Evolutionary conservation across 176 grass and related monocot species (phyloP).

Genomic region (Triticum dicoccoides): DNA sequence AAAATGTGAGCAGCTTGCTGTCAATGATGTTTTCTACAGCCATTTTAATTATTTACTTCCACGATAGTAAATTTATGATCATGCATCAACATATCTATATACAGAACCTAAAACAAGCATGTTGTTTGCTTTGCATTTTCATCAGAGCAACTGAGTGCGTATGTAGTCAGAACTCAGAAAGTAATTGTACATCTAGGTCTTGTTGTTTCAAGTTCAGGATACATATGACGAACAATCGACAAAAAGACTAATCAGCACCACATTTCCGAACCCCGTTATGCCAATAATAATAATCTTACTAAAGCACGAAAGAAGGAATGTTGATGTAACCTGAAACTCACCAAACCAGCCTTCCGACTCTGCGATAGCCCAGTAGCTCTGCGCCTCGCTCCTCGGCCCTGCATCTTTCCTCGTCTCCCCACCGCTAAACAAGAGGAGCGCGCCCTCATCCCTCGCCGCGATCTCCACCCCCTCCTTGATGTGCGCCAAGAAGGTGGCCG

Average conservation of each 20-base stretch:
- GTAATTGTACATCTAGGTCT: neutral
- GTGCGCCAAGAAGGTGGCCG: conserved; percentile 76
- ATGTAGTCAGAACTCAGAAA: conserved; percentile 4
- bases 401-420: conserved; percentile 86
- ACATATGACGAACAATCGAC: neutral
- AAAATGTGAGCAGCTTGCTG: neutral
- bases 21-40: neutral
- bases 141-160: neutral
- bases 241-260: neutral
- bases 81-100: neutral
- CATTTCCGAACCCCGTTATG: neutral
- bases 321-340: conserved; percentile 23
- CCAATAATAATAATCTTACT: neutral
- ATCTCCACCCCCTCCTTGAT: conserved; percentile 73
- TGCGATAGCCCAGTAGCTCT: conserved; percentile 90
- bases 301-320: neutral
- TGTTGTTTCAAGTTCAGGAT: neutral
- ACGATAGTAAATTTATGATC: neutral
- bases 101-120: neutral
- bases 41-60: neutral
- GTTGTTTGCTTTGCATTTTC: neutral
- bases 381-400: conserved; percentile 81
- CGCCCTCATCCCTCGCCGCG: conserved; percentile 47
- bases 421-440: conserved; percentile 86
- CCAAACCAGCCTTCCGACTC: conserved; percentile 88